These are phyloP conservation scores for Coniochaeta prunicola DNA, from an alignment of 2,329 filamentous ascomycete species.

Conservation along the genomic window DNA sequence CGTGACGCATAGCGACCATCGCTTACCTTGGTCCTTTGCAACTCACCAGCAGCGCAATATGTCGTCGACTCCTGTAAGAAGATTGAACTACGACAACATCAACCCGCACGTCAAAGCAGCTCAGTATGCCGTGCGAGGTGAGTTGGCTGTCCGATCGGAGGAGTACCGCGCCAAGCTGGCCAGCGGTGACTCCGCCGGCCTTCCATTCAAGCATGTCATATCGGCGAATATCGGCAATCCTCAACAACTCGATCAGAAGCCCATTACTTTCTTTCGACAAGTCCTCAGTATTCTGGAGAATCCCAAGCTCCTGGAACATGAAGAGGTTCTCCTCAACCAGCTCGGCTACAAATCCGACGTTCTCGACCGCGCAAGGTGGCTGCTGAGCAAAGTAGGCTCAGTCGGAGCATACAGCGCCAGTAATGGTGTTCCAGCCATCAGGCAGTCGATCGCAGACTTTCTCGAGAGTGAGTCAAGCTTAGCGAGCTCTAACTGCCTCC, in stretches of 20 bases:
- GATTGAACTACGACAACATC: slow-evolving; percentile 77
- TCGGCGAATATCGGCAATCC: slow-evolving; percentile 99
- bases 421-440: slow-evolving; percentile 78
- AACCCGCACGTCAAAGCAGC: slow-evolving; percentile 82
- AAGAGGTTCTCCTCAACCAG: slow-evolving; percentile 65
- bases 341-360: slow-evolving; percentile 90
- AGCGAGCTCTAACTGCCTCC: neutral
- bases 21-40: neutral
- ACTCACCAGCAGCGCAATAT: slow-evolving; percentile 19
- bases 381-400: slow-evolving; percentile 78
- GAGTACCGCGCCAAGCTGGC: slow-evolving; percentile 72
- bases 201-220: slow-evolving; percentile 88
- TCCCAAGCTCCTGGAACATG: slow-evolving; percentile 73
- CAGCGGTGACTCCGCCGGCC: slow-evolving; percentile 42
- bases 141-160: slow-evolving; percentile 90
- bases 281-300: slow-evolving; percentile 91
- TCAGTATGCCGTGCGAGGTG: slow-evolving; percentile 93
- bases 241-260: slow-evolving; percentile 97
- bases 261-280: slow-evolving; percentile 98
- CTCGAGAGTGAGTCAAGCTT: slow-evolving; percentile 63
- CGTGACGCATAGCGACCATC: neutral
- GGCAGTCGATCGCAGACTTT: slow-evolving; percentile 85
- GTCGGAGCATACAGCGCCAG: slow-evolving; percentile 97
- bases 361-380: slow-evolving; percentile 70
- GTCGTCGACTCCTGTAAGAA: slow-evolving; percentile 28